Conservation (phyloP, 2,329 filamentous ascomycete genomes). For the Stagonosporopsis vannaccii region DNA sequence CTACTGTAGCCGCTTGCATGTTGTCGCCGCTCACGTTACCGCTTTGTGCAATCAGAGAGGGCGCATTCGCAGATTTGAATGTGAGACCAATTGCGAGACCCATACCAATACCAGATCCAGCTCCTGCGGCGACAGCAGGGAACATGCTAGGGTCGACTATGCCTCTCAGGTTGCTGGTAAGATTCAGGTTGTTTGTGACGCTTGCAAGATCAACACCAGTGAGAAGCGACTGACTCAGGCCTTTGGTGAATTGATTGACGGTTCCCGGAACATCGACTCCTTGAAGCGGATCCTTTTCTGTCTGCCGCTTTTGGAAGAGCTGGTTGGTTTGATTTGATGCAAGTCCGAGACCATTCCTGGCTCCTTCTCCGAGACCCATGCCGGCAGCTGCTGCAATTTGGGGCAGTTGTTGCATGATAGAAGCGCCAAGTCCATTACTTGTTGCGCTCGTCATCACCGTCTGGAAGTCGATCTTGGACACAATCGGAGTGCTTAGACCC, state of each 20-base stretch:
- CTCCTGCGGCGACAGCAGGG: conserved; percentile 33
- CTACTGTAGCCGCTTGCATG: conserved; percentile 25
- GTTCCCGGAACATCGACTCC: conserved; percentile 25
- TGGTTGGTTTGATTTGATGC: neutral
- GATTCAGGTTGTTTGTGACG: conserved; percentile 9
- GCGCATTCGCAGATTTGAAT: conserved; percentile 17
- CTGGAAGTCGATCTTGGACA: conserved; percentile 31
- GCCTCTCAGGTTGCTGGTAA: neutral
- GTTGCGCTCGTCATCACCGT: conserved; percentile 23
- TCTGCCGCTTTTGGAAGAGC: conserved; percentile 20
- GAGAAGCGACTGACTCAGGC: conserved; percentile 37
- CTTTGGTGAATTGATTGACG: conserved; percentile 32
- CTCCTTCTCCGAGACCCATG: conserved; percentile 37
- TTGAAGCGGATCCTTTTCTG: conserved; percentile 6
- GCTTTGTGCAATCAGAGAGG: conserved; percentile 3
- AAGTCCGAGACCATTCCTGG: conserved; percentile 32
- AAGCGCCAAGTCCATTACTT: conserved; percentile 9
- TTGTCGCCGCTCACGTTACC: conserved; percentile 17
- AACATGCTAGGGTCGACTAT: conserved; percentile 24
- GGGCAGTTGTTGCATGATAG: conserved; percentile 30
- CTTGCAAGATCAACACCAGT: conserved; percentile 28
- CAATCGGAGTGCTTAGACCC: conserved; percentile 34
- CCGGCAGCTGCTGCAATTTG: conserved; percentile 38
- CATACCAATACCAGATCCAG: conserved; percentile 39
- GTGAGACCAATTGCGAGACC: conserved; percentile 34